Evolutionary conservation across 768 basidiomycete genomes (phyloP).

Genomic region (Agrocybe praecox): DNA sequence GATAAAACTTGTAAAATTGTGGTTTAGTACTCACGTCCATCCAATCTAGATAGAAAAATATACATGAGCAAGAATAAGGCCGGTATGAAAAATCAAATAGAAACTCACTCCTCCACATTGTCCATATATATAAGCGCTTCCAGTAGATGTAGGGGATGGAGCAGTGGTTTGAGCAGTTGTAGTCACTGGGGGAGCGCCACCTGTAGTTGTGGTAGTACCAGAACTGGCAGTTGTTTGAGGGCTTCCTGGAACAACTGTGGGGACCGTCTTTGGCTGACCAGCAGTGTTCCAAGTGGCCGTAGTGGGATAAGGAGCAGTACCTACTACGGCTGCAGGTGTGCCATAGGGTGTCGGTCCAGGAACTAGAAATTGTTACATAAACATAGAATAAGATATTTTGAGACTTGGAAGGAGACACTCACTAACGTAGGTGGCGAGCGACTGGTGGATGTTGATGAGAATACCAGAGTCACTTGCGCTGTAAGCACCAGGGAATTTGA

Average conservation of each 20-base stretch:
- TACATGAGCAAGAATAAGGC: not conserved
- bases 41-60: slow-evolving; percentile 10
- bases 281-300: slow-evolving; percentile 40
- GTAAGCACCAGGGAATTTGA: slow-evolving; percentile 73
- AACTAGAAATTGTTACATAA: slow-evolving; percentile 24
- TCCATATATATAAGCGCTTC: slow-evolving; percentile 17
- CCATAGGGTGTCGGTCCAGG: slow-evolving; percentile 51
- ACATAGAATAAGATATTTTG: not conserved
- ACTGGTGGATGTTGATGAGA: slow-evolving; percentile 49
- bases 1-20: not conserved
- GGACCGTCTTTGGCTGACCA: slow-evolving; percentile 9
- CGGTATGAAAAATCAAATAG: not conserved
- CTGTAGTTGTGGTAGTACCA: not conserved
- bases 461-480: slow-evolving; percentile 67
- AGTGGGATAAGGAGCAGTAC: slow-evolving; percentile 43
- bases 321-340: slow-evolving; percentile 39
- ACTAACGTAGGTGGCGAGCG: slow-evolving; percentile 43
- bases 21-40: slow-evolving; percentile 14
- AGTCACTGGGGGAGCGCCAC: not conserved
- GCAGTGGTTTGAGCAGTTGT: slow-evolving; percentile 5
- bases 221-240: slow-evolving; percentile 1
- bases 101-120: slow-evolving; percentile 23
- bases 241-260: slow-evolving; percentile 14
- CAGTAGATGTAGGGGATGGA: slow-evolving; percentile 4
- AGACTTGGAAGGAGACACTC: slow-evolving; percentile 12